Percentiles rank a stretch among this genome's conserved stretches.
Evolutionary conservation across 108 stramenopile genomes (phyloP).

Genomic region (Cyclotella distinguenda): DNA sequence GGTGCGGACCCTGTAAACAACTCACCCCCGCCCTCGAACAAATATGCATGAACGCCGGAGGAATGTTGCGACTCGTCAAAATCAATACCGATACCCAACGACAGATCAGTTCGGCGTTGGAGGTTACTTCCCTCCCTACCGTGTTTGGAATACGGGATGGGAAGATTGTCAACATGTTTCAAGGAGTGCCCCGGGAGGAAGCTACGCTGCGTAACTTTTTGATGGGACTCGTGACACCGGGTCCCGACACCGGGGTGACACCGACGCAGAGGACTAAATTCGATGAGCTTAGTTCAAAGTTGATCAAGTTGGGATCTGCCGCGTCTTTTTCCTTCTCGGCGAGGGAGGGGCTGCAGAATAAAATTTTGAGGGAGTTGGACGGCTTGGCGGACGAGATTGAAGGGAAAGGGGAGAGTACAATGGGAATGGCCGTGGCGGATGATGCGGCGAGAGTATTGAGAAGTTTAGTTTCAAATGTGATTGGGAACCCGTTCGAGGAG

Average conservation of each 20-base stretch:
- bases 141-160: constrained; percentile 85
- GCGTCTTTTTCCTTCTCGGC: constrained; percentile 77
- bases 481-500: constrained; percentile 62
- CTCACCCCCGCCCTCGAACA: constrained; percentile 83
- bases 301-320: constrained; percentile 69
- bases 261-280: constrained; percentile 57
- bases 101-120: constrained; percentile 63
- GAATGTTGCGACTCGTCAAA: constrained; percentile 83
- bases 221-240: constrained; percentile 74
- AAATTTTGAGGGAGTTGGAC: constrained; percentile 53
- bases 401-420: constrained; percentile 25
- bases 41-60: constrained; percentile 78
- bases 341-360: constrained; percentile 70
- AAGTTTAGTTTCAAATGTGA: constrained; percentile 69
- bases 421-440: constrained; percentile 62
- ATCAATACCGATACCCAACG: constrained; percentile 84
- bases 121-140: constrained; percentile 82
- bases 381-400: constrained; percentile 51
- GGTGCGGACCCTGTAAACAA: constrained; percentile 86
- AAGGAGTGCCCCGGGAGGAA: constrained; percentile 80
- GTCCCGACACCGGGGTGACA: constrained; percentile 63
- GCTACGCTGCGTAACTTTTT: constrained; percentile 75
- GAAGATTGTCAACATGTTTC: constrained; percentile 75
- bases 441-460: constrained; percentile 67
- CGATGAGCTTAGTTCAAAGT: constrained; percentile 59